Conservation (phyloP, 495 filamentous ascomycete species). For the Hypoxylon crocopeplum region DNA sequence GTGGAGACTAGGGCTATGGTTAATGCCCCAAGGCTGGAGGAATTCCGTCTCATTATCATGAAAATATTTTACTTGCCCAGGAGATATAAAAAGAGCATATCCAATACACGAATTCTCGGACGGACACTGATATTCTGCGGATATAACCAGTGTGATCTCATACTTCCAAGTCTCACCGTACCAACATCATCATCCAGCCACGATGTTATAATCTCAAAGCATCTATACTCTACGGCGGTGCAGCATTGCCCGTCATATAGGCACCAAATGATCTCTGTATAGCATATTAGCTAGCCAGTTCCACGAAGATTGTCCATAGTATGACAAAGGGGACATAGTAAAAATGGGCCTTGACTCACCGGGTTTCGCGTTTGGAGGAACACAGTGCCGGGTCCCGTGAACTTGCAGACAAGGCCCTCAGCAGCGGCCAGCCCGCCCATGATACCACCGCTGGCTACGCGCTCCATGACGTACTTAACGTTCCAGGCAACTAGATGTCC, state of each 20-base stretch:
- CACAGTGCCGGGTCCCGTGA: slow-evolving; percentile 88
- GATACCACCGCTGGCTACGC: slow-evolving; percentile 87
- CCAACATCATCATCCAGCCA: not conserved
- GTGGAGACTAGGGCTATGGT: too few relatives aligned
- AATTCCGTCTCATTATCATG: not conserved
- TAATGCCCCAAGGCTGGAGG: not conserved
- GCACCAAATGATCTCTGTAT: slow-evolving; percentile 51
- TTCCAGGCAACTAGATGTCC: slow-evolving; percentile 98
- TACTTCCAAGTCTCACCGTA: not conserved
- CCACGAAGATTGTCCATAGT: not conserved
- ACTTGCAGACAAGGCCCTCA: slow-evolving; percentile 93
- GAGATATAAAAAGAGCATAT: slow-evolving; percentile 5
- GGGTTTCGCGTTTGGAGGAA: slow-evolving; percentile 95
- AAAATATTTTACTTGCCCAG: not conserved
- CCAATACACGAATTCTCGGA: slow-evolving; percentile 13
- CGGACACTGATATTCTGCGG: slow-evolving; percentile 1
- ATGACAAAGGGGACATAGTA: not conserved
- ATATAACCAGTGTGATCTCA: not conserved
- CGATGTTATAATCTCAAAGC: too few relatives aligned
- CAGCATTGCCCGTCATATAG: slow-evolving; percentile 54
- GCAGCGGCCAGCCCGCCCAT: slow-evolving; percentile 77
- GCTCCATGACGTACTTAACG: slow-evolving; percentile 88
- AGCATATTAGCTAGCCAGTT: slow-evolving; percentile 15
- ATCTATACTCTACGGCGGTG: slow-evolving; percentile 30
- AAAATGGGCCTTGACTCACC: too few relatives aligned